phyloP scores from a whole-genome alignment of 257 asterid genomes.

The Fraxinus americana region DNA sequence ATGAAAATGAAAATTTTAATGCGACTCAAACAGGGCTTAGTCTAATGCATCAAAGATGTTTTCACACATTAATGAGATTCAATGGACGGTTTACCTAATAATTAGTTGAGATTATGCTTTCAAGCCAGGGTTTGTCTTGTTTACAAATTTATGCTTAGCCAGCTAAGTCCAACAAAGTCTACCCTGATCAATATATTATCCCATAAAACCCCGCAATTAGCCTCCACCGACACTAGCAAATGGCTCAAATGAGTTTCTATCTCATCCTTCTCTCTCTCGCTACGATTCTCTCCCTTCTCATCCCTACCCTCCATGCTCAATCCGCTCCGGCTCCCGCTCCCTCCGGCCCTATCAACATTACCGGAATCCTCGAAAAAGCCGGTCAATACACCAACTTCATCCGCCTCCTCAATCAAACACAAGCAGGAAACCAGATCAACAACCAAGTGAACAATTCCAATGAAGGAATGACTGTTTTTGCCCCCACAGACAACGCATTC shows the following conservation, averaged over 20 bases:
- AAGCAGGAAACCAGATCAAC: constrained; percentile 64
- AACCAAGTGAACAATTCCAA: constrained; percentile 72
- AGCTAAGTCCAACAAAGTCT: constrained; percentile 67
- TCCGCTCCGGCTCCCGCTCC: constrained; percentile 70
- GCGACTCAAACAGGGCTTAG: no score
- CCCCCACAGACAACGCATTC: constrained; percentile 88
- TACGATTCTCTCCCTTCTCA: constrained; percentile 26
- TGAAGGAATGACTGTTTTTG: constrained; percentile 79
- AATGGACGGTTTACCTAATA: neutral
- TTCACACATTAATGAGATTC: no score
- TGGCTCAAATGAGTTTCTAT: constrained; percentile 38
- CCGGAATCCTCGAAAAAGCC: constrained; percentile 61
- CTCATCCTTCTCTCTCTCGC: constrained; percentile 35
- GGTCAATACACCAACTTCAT: constrained; percentile 61
- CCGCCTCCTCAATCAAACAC: constrained; percentile 55
- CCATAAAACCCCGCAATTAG: constrained; percentile 35
- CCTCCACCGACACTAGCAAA: constrained; percentile 29
- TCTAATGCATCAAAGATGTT: no score
- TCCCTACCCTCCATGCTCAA: constrained; percentile 39
- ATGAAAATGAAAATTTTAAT: no score
- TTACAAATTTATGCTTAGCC: constrained; percentile 33
- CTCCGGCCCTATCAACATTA: constrained; percentile 61
- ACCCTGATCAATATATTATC: constrained; percentile 31
- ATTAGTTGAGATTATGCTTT: neutral
- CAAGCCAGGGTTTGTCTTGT: constrained; percentile 27